Base-by-base conservation (phyloP, 179 eudicot species). In the Silene noctiflora region DNA sequence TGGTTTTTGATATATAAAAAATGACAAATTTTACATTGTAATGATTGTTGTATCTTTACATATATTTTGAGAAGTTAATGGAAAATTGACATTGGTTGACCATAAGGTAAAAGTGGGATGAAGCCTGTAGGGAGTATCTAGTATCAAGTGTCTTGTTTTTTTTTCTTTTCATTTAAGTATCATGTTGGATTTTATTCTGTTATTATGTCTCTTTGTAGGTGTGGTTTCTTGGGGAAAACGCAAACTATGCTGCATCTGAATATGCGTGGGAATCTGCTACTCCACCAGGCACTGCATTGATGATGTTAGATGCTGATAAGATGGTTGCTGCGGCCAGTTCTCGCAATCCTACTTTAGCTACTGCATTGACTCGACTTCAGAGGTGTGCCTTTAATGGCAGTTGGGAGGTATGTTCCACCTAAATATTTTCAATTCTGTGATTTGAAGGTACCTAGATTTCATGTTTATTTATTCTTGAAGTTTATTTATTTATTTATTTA, bases 321-420 rank as follows among this genome's bases (percentile, higher is more conserved):
- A 96, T 96, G 99, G 99, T 96, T 77, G 99, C 98, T 77, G 99
- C 99, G 74, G 99, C 99, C 79, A 93, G 98, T 86, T 96, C 99
- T 17, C 98, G 99, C 27, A 93, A 91, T 82, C 97, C 97, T 68
- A 93, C 97, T 62, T 89, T 96, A 29, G 91, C 90, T 76, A 88
- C 89, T 83, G 99, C 98, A 19, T 86, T 96, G 81, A 88, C 98
- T 81, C 91, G 99, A 75, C 94, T 96, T 59, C 99, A 96, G 70
- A 87, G 99, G 79, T 93, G 98, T 87, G 97, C 99, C 82, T 93
- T 91, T 81, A 96, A 89, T 85, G 99, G 99, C 75, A 96, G 98
- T 75, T 96, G 98, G 99, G 99, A 96, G 99, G 99, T 96, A 81
- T 60, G 76, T 51, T 64, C 33, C 75, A 46, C 77, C 67, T 25